Evolutionary conservation across 2,329 filamentous ascomycete genomes (phyloP).

Genomic region (Ophiobolus disseminans): DNA sequence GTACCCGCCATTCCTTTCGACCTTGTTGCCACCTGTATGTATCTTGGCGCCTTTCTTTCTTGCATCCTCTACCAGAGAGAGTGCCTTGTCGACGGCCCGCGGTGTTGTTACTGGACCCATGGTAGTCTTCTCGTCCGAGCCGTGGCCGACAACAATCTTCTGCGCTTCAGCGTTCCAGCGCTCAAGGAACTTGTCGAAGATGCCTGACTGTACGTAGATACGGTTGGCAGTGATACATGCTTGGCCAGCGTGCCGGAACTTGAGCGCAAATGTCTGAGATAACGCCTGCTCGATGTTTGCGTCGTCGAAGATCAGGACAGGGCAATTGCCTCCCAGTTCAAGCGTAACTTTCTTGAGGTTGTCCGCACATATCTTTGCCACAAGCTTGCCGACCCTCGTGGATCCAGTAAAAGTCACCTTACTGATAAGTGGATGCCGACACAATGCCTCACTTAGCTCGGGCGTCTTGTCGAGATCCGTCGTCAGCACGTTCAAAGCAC

Average conservation of each 20-base stretch:
- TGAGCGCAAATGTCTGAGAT: constrained; percentile 55
- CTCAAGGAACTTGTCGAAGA: constrained; percentile 67
- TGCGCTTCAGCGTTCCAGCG: constrained; percentile 60
- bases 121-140: constrained; percentile 62
- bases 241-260: constrained; percentile 68
- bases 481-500: constrained; percentile 67
- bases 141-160: constrained; percentile 67
- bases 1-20: constrained; percentile 62
- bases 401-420: constrained; percentile 67
- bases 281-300: constrained; percentile 66
- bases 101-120: constrained; percentile 68
- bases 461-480: constrained; percentile 65
- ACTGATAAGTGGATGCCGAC: constrained; percentile 64
- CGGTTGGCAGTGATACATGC: constrained; percentile 71
- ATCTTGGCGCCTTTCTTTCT: constrained; percentile 67
- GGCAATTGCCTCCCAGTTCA: constrained; percentile 70
- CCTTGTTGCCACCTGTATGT: constrained; percentile 65
- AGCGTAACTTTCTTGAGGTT: constrained; percentile 70
- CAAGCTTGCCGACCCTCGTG: constrained; percentile 67
- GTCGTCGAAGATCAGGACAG: constrained; percentile 70
- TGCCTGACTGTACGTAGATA: constrained; percentile 68
- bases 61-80: constrained; percentile 69
- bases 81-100: constrained; percentile 63
- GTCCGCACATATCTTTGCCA: constrained; percentile 65
- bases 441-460: constrained; percentile 61